Conservation (phyloP, 306 rosid species). For the Trichosanthes truncata region DNA sequence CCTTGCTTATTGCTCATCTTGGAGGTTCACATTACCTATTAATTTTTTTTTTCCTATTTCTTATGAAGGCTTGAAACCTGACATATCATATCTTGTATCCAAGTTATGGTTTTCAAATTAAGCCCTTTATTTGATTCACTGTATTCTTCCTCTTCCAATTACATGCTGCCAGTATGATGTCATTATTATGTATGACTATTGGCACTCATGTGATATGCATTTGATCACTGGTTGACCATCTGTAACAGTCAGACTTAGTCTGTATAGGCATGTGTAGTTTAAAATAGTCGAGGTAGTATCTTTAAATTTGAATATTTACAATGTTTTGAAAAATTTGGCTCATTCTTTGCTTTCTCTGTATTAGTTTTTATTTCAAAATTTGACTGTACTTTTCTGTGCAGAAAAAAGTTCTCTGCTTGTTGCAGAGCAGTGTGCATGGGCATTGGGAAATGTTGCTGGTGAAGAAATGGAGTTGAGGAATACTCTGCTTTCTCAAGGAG, state of each 20-base stretch:
- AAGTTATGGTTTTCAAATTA: background rate
- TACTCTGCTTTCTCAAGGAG: conserved; percentile 78
- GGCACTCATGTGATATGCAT: background rate
- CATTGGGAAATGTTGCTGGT: conserved; percentile 92
- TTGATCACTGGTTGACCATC: background rate
- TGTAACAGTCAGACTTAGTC: background rate
- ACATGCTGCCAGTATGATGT: background rate
- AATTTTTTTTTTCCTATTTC: background rate
- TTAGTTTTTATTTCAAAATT: conserved; percentile 12
- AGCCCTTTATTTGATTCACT: background rate
- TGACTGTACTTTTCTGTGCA: conserved; percentile 27
- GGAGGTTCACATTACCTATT: conserved; percentile 60
- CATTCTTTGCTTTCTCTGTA: background rate
- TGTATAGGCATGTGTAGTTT: background rate
- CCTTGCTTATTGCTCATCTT: conserved; percentile 85
- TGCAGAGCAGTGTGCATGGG: conserved; percentile 98
- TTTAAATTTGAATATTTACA: background rate
- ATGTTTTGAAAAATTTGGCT: background rate
- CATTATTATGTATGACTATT: background rate
- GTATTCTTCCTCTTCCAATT: background rate
- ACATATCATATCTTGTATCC: background rate
- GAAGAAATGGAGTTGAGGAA: conserved; percentile 86
- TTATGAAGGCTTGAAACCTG: background rate
- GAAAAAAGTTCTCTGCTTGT: conserved; percentile 81
- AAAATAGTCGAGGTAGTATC: background rate